Percentiles rank a stretch among this genome's conserved stretches.
These are phyloP conservation scores for Xylaria sp. DNA, from an alignment of 495 filamentous ascomycete species.

Conservation along the genomic window DNA sequence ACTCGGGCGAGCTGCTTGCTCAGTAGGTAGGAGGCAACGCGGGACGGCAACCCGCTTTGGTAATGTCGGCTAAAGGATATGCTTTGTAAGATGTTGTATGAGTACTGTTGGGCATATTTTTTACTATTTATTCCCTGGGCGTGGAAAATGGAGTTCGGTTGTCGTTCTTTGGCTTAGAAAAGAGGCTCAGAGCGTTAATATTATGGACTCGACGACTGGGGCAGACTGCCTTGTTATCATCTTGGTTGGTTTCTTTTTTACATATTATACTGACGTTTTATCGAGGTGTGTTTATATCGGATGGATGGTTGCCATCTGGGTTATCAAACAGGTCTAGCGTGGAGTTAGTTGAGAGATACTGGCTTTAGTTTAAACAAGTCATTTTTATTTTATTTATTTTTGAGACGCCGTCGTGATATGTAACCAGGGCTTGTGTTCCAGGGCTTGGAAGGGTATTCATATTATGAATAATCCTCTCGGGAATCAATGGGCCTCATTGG, in stretches of 20 bases:
- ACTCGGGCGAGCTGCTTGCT: conserved; percentile 48
- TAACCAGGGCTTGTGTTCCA: no score
- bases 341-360: conserved; percentile 9
- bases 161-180: not conserved
- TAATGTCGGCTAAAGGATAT: not conserved
- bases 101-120: not conserved
- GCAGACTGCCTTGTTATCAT: not conserved
- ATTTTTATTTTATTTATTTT: no score
- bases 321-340: not conserved
- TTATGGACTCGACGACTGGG: not conserved
- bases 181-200: not conserved
- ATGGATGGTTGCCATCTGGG: not conserved
- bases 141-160: not conserved
- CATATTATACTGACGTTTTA: no score
- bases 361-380: not conserved
- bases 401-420: no score
- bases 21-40: conserved; percentile 11
- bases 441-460: no score
- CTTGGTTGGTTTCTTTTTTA: not conserved
- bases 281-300: not conserved
- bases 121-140: not conserved
- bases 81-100: conserved; percentile 26
- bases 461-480: not conserved
- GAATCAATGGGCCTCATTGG: no score
- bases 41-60: no score